phyloP scores from a whole-genome alignment of 108 stramenopile genomes.

The Discostella pseudostelligera region DNA sequence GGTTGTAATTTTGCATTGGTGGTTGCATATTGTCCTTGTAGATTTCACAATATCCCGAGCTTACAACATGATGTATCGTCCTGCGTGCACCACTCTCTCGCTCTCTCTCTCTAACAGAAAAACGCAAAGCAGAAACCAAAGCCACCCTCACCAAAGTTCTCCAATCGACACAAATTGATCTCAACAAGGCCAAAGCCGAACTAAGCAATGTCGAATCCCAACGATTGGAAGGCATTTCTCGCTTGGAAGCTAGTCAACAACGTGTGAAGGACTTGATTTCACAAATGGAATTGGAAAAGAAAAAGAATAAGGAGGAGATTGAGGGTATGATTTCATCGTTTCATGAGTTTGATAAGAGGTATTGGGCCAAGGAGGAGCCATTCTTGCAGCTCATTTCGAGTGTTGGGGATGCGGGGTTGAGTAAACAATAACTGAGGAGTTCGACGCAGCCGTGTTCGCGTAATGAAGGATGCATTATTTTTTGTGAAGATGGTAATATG shows the following conservation, averaged over 20 bases:
- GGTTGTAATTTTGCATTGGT: neutral
- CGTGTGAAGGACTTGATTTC: slow-evolving; percentile 58
- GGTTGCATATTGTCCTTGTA: neutral
- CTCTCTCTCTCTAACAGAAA: slow-evolving; percentile 10
- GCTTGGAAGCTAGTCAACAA: slow-evolving; percentile 70
- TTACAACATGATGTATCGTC: neutral
- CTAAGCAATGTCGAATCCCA: slow-evolving; percentile 76
- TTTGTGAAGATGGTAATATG: no score
- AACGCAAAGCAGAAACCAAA: slow-evolving; percentile 32
- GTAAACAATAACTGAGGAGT: no score
- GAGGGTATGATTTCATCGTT: slow-evolving; percentile 24
- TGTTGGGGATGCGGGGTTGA: no score
- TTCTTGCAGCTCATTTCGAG: neutral
- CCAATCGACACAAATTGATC: slow-evolving; percentile 35
- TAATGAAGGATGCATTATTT: no score
- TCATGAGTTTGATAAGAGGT: slow-evolving; percentile 31
- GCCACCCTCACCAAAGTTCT: slow-evolving; percentile 41
- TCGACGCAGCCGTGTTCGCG: no score
- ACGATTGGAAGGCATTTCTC: slow-evolving; percentile 71
- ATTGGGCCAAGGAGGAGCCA: neutral
- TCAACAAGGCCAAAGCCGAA: slow-evolving; percentile 46
- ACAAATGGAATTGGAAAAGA: slow-evolving; percentile 55
- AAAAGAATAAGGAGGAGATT: slow-evolving; percentile 44
- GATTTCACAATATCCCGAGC: neutral
- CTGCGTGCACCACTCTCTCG: neutral